Percentiles rank a stretch among this genome's conserved stretches.
Evolutionary conservation across 2,329 filamentous ascomycete genomes (phyloP).

Genomic region (Aureobasidium zeae): DNA sequence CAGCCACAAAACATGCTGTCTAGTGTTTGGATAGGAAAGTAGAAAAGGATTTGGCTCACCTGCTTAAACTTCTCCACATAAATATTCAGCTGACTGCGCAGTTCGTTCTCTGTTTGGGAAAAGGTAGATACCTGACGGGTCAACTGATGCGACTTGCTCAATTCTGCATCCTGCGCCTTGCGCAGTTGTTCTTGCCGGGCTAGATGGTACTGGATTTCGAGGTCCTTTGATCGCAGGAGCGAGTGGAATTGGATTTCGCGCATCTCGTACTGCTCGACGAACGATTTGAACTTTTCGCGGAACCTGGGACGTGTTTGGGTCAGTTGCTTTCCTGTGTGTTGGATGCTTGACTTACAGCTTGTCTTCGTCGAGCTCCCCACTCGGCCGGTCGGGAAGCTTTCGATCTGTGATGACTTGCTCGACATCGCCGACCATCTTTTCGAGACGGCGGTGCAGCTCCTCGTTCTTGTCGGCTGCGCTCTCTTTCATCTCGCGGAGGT

Average conservation of each 20-base stretch:
- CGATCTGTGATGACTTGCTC: slow-evolving; percentile 84
- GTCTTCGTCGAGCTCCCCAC: slow-evolving; percentile 81
- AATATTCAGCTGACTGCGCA: slow-evolving; percentile 90
- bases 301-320: slow-evolving; percentile 32
- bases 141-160: slow-evolving; percentile 69
- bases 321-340: no score
- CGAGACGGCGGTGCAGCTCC: slow-evolving; percentile 77
- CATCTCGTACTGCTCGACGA: slow-evolving; percentile 93
- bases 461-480: slow-evolving; percentile 73
- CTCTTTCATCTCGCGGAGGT: slow-evolving; percentile 74
- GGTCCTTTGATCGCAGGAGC: slow-evolving; percentile 83
- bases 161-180: slow-evolving; percentile 76
- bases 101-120: slow-evolving; percentile 87
- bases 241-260: slow-evolving; percentile 91
- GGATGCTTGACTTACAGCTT: slow-evolving; percentile 53
- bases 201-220: slow-evolving; percentile 87
- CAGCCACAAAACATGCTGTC: no score
- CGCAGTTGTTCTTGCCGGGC: slow-evolving; percentile 83
- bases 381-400: slow-evolving; percentile 67
- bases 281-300: slow-evolving; percentile 78
- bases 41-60: slow-evolving; percentile 51
- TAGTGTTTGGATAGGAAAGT: no score
- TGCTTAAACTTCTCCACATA: slow-evolving; percentile 99
- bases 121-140: slow-evolving; percentile 91
- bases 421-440: slow-evolving; percentile 69